Evolutionary conservation across 768 basidiomycete species (phyloP).

Genomic region (Coprinopsis strossmayeri): DNA sequence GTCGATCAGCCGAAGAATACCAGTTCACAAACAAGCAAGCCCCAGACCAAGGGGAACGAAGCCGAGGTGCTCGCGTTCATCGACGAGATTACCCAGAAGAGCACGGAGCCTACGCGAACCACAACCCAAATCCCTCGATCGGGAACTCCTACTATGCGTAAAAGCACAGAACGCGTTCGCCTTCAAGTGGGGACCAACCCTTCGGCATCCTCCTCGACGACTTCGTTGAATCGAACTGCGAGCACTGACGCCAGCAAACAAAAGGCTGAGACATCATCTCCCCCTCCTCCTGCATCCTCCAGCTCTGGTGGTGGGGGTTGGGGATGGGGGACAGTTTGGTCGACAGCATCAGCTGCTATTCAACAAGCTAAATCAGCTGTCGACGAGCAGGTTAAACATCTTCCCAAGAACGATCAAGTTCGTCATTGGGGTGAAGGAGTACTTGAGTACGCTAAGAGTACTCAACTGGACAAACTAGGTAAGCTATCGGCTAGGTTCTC

Average conservation of each 20-base stretch:
- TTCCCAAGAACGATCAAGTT: slow-evolving; percentile 81
- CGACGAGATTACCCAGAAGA: slow-evolving; percentile 92
- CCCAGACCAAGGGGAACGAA: slow-evolving; percentile 45
- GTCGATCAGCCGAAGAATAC: slow-evolving; percentile 8
- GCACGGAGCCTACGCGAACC: slow-evolving; percentile 65
- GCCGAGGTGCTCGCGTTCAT: slow-evolving; percentile 88
- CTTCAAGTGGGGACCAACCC: slow-evolving; percentile 35
- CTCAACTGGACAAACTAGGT: slow-evolving; percentile 90
- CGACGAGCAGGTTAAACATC: slow-evolving; percentile 87
- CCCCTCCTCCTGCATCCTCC: slow-evolving; percentile 5
- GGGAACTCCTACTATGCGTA: slow-evolving; percentile 64
- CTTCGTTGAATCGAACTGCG: slow-evolving; percentile 27
- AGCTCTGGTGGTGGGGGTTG: slow-evolving; percentile 34
- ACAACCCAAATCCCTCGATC: slow-evolving; percentile 48
- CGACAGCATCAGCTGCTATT: slow-evolving; percentile 74
- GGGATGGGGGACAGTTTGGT: slow-evolving; percentile 92
- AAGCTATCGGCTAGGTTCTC: slow-evolving; percentile 16
- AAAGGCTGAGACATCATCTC: slow-evolving; percentile 14
- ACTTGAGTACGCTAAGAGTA: slow-evolving; percentile 79
- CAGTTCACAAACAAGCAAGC: slow-evolving; percentile 12
- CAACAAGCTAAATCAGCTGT: slow-evolving; percentile 85
- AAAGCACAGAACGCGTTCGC: slow-evolving; percentile 72
- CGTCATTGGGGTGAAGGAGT: slow-evolving; percentile 86
- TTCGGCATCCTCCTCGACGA: slow-evolving; percentile 37
- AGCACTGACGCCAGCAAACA: slow-evolving; percentile 19